Base-by-base conservation (phyloP, 208 protist species). In the Sergeia podlipaevii region DNA sequence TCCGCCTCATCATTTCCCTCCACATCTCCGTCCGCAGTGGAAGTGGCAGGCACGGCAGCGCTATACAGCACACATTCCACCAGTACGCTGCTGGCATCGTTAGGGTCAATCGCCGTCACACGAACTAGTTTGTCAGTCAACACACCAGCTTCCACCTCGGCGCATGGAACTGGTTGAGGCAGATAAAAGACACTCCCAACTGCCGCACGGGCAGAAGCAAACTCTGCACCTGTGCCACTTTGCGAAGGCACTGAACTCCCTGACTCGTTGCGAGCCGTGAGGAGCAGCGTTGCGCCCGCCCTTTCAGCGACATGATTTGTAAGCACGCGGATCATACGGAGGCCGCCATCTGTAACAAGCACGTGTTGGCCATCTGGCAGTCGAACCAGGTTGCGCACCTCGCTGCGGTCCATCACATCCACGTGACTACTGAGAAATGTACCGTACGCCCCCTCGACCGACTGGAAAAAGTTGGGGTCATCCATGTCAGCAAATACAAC, bases 401-500 rank as follows among this genome's bases (percentile, higher is more conserved):
- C 88, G 45, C 68, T 78, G 41, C 71, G 73, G 58, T 95, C 85
- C 58, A 91, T 81, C 20, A 90, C 71, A 50, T 95, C 84, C 1
- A 95, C 84, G 51, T 95, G 88, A 46, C 79, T 85, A 59, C 74
- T 88, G 30, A 95, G 61, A 61, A 91, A 87, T 7, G 77, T 91
- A 36, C 84, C 88, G 50, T 91, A 88, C 10, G 81, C 84, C 5
- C 77, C 82, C 13, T 89, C 66, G 61, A 95, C 70, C 11, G 60
- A 44, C 20, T 60, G 32, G 37, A 78, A 81, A 51, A 83, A 84
- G 21, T 56, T 50, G 0, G 79, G 71, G 34, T 59, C 60, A 30
- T 83, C 72, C 60, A 91, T 79, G 58, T 91, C 81, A 3, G 75
- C 72, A 66, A 95, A 95, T n/a, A 50, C 41, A 4, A 95, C 47